Conservation (phyloP, 768 basidiomycete genomes). For the Lyophyllum shimeji region DNA sequence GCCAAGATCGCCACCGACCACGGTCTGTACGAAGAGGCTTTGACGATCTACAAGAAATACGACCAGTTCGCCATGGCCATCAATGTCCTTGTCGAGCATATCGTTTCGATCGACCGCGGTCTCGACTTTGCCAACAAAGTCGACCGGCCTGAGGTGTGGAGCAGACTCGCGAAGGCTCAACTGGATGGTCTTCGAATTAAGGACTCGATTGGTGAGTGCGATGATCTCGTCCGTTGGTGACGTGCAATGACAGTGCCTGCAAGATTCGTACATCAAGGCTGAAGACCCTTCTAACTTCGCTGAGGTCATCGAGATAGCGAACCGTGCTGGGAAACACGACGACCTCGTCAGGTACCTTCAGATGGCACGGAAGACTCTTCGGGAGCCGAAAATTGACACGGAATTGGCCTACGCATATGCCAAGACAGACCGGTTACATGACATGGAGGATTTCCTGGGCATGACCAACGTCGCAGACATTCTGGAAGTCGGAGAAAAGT, state of each 20-base stretch:
- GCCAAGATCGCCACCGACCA: conserved; percentile 97
- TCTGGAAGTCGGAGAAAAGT: conserved; percentile 97
- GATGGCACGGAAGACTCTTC: conserved; percentile 96
- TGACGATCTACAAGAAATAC: conserved; percentile 97
- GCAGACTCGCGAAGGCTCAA: conserved; percentile 96
- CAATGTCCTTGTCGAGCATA: conserved; percentile 96
- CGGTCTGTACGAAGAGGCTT: conserved; percentile 92
- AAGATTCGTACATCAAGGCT: conserved; percentile 97
- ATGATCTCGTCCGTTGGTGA: neutral
- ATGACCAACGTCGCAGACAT: conserved; percentile 99
- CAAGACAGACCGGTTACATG: conserved; percentile 94
- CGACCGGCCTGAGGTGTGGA: conserved; percentile 97
- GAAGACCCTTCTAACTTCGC: conserved; percentile 91
- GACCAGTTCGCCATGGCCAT: conserved; percentile 95
- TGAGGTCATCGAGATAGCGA: conserved; percentile 95
- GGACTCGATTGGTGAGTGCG: conserved; percentile 82
- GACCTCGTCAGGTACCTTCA: conserved; percentile 96
- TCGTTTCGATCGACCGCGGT: conserved; percentile 96
- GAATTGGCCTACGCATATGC: conserved; percentile 98
- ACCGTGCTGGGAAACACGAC: conserved; percentile 86
- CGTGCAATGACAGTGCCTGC: conserved; percentile 4
- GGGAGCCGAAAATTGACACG: conserved; percentile 97
- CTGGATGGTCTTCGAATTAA: conserved; percentile 97
- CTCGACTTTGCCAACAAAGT: conserved; percentile 95
- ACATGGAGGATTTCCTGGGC: conserved; percentile 98